phyloP scores from a whole-genome alignment of 331 rosid species.

The Pyracantha coccinea region DNA sequence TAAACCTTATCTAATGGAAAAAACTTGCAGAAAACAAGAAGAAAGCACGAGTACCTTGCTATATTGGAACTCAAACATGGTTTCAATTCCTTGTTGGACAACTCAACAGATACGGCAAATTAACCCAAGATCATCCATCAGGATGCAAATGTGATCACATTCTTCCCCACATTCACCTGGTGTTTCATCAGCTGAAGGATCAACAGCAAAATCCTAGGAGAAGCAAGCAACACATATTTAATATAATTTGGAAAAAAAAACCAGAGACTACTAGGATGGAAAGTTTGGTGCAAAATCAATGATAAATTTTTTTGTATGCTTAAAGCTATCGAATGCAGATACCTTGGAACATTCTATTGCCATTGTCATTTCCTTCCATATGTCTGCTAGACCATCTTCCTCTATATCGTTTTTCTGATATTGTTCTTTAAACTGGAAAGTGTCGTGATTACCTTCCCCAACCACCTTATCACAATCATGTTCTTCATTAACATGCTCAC shows the following conservation, averaged over 20 bases:
- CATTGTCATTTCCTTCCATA: slow-evolving; percentile 1
- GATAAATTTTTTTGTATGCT: background rate
- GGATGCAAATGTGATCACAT: background rate
- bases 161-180: background rate
- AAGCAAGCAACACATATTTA: background rate
- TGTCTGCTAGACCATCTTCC: background rate
- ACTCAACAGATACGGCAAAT: slow-evolving; percentile 3
- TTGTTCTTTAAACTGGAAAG: background rate
- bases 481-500: background rate
- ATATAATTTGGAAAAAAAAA: background rate
- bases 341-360: slow-evolving; percentile 11
- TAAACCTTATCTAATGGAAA: background rate
- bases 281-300: background rate
- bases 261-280: background rate
- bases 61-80: slow-evolving; percentile 1
- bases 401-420: background rate
- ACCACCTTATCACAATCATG: background rate
- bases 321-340: background rate
- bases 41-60: background rate
- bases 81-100: background rate
- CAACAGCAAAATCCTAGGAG: background rate
- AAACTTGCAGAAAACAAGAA: background rate
- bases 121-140: slow-evolving; percentile 5
- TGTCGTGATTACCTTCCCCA: background rate
- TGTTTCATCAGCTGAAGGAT: background rate